Base-by-base conservation (phyloP, 305 asterid genomes). In the Fraxinus sp. region DNA sequence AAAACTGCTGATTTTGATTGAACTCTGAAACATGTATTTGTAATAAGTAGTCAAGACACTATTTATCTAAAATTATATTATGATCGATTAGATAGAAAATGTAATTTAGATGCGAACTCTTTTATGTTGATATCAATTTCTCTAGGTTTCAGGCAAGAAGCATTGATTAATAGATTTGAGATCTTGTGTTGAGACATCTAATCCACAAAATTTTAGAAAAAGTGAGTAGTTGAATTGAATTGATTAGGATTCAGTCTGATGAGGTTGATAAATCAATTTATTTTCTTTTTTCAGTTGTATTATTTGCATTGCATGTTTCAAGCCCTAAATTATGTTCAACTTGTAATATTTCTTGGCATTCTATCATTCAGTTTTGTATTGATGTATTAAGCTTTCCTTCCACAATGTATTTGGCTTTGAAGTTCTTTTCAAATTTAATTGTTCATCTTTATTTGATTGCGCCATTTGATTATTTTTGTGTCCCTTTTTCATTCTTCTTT, bases 341-440 rank as follows among this genome's bases (percentile, higher is more conserved):
- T 74, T 32, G 44, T 32, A 78, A 70, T 46, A 64, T 68, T 33
- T 16, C 44, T 70, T 32, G 35, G 80, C 73, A 36, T 83, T n/a
- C 30, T 66, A 26, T 28, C 59, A 22, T 55, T 36, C 55, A 41
- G 75, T 80, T 16, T 57, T 57, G 57, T 5, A n/a, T 32, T 30
- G 70, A 52, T 39, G 5, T 1, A 7, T 49, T 18, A 28, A 44
- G 20, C 32, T 79, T 41, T 32, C 18, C 79, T 76, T 5, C 22
- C 13, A 14, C 79, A 4, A 7, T 39, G 5, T 52, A 14, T 74
- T 4, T 18, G 46, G 36, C 74, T 11, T 30, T 5, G 26, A 85
- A 18, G 24, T 30, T 71, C 1, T 78, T 36, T 75, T 59, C 0
- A 46, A 75, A 9, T 62, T 76, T 44, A 59, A 71, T 73, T 80